Base-by-base conservation (phyloP, 2,329 filamentous ascomycete genomes). In the Claviceps capensis region DNA sequence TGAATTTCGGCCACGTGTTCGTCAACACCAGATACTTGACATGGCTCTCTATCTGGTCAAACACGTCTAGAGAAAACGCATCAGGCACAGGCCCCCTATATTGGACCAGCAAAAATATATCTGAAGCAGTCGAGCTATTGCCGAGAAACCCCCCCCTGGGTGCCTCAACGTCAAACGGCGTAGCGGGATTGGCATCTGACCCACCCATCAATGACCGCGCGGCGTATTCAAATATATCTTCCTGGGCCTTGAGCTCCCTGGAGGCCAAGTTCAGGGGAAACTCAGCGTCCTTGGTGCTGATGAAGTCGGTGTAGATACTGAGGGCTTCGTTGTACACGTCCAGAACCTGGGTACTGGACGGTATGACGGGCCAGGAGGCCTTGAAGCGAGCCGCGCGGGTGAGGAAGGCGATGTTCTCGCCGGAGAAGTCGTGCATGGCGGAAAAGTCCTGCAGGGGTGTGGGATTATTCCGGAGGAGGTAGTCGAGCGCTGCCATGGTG, bases 371-470 rank as follows among this genome's bases (percentile, higher is more conserved):
- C 58, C 59, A 57, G 1, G 61, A 62, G 3, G 59, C 57, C 60
- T 77, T 80, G 77, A 78, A 84, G 48, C 71, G 68, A 1, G 72
- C 66, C 2, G 81, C 72, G 19, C 69, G 67, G 14, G 72, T 78
- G 2, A 85, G 67, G 62, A 85, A 85, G 38, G 80, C 75, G 56
- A 85, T 80, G 61, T 86, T 86, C 63, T 86, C 82, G 11, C 81
- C 82, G 0, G 81, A 84, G 60, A 86, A 85, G 57, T 86, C 82
- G 42, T 75, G 72, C 0, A 77, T 69, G 0, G 81, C 81, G 0
- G 82, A 81, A 61, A 83, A 86, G 48, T 78, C 66, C 52, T 82
- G 78, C 0, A 86, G 71, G 0, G 78, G 77, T 1, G 72, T 69
- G 0, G 79, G 76, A 60, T 83, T 81, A 48, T 73, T 69, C 47